phyloP scores from a whole-genome alignment of 2,329 filamentous ascomycete species.

The Chrysosphaeria jannelii region DNA sequence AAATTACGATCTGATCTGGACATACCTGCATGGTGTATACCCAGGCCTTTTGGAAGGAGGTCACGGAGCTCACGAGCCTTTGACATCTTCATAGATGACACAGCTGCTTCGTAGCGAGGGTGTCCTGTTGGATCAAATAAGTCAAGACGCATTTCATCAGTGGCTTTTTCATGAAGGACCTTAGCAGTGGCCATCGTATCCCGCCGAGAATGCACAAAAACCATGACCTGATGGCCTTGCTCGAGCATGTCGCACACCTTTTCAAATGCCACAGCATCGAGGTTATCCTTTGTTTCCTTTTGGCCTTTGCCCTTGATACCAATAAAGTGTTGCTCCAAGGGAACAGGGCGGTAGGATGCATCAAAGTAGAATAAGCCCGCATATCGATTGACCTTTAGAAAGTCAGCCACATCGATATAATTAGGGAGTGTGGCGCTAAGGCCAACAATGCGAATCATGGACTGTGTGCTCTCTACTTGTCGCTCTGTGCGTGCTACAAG shows the following conservation, averaged over 20 bases:
- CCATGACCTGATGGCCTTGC: constrained; percentile 89
- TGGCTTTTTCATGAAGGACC: constrained; percentile 60
- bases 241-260: constrained; percentile 88
- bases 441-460: constrained; percentile 81
- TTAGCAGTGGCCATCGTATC: constrained; percentile 77
- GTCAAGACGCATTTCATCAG: constrained; percentile 48
- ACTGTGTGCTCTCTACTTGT: constrained; percentile 94
- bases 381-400: constrained; percentile 80
- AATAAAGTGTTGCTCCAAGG: constrained; percentile 88
- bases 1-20: constrained; percentile 75
- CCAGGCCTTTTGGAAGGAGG: constrained; percentile 66
- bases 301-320: constrained; percentile 81
- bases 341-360: constrained; percentile 78
- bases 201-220: constrained; percentile 90
- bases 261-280: constrained; percentile 68
- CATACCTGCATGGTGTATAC: constrained; percentile 93
- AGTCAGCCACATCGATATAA: constrained; percentile 88
- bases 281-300: constrained; percentile 59
- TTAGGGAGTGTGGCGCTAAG: constrained; percentile 90
- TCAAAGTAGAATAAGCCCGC: constrained; percentile 94
- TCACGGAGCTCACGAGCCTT: constrained; percentile 72
- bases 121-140: constrained; percentile 59
- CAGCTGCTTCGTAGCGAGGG: constrained; percentile 48
- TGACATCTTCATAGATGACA: constrained; percentile 60
- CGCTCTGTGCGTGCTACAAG: constrained; percentile 82